Conservation (phyloP, 441 rosid genomes). For the Arabidopsis lyrata region DNA sequence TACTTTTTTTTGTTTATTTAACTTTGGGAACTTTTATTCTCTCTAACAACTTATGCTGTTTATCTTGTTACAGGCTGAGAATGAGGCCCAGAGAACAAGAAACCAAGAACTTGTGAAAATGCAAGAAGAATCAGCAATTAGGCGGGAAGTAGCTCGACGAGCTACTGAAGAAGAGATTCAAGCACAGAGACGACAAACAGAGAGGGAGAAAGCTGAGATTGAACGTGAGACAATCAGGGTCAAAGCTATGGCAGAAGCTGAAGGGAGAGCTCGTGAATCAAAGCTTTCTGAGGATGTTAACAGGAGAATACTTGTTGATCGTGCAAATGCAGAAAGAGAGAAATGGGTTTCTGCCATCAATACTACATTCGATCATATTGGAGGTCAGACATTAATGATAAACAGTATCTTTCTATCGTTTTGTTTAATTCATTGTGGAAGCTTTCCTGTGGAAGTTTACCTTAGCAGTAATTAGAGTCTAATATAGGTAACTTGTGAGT, state of each 20-base stretch:
- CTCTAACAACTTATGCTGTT: background rate
- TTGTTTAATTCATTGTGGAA: constrained; percentile 1
- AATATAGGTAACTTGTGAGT: constrained; percentile 5
- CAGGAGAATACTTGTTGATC: constrained; percentile 86
- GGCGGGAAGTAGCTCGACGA: constrained; percentile 93
- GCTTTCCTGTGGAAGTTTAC: constrained; percentile 3
- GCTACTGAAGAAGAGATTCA: constrained; percentile 98
- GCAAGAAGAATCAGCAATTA: constrained; percentile 90
- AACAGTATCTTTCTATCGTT: background rate
- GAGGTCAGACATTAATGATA: constrained; percentile 60
- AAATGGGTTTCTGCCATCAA: constrained; percentile 99
- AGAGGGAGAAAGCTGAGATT: constrained; percentile 97
- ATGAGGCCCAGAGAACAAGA: constrained; percentile 86
- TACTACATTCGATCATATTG: constrained; percentile 93
- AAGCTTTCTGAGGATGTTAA: constrained; percentile 96
- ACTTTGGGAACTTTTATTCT: background rate
- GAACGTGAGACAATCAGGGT: constrained; percentile 96
- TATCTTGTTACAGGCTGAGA: constrained; percentile 71
- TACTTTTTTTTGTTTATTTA: background rate
- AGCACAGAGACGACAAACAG: constrained; percentile 87
- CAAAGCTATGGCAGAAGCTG: constrained; percentile 96
- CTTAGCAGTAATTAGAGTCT: background rate
- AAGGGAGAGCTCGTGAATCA: constrained; percentile 97
- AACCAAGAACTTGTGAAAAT: constrained; percentile 93
- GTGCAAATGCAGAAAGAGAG: constrained; percentile 97